Base-by-base conservation (phyloP, 2,329 filamentous ascomycete genomes). In the Ambrosiella beaveri region DNA sequence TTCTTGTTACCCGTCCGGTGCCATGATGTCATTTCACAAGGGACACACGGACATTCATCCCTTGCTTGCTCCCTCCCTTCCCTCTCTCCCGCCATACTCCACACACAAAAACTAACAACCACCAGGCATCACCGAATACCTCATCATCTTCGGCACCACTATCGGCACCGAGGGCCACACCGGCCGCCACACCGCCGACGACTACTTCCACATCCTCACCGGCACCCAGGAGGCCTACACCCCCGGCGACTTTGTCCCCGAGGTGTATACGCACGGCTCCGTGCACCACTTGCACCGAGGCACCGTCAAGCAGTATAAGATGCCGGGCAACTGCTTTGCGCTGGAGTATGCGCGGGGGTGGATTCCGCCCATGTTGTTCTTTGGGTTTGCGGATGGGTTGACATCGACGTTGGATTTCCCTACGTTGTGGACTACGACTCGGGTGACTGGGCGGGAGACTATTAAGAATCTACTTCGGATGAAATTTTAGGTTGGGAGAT, bases 311-410 rank as follows among this genome's bases (percentile, higher is more conserved):
- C 87, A 93, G 77, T 91, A 91, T 73, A 82, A 79, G 72, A 88
- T 90, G 84, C 80, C 85, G 62, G 77, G 78, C 59, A 74, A 73
- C 61, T 89, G 85, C 74, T 90, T 88, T 71, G 87, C 87, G 57
- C 76, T 93, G 64, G 87, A 91, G 75, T 87, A 90, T 70, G 86
- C 86, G 52, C 76, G 84, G 64, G 88, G 89, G 62, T 95, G 88
- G 87, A 94, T 95, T 70, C 89, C 89, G 52, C 86, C 86, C 59
- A 95, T 95, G 89, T 74, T 95, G 56, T 85, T 86, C 69, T 95
- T 95, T 69, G 89, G 89, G 61, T 91, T 85, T 69, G 86, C 88
- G 62, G 89, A 95, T 70, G 82, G 80, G 52, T 76, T 95, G 60
- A 80, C 76, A 57, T 89, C 84, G 70, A 95, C 88, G 3, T 74